Base-by-base conservation (phyloP, 805 yeast genomes). In the Scheffersomyces ergatensis region DNA sequence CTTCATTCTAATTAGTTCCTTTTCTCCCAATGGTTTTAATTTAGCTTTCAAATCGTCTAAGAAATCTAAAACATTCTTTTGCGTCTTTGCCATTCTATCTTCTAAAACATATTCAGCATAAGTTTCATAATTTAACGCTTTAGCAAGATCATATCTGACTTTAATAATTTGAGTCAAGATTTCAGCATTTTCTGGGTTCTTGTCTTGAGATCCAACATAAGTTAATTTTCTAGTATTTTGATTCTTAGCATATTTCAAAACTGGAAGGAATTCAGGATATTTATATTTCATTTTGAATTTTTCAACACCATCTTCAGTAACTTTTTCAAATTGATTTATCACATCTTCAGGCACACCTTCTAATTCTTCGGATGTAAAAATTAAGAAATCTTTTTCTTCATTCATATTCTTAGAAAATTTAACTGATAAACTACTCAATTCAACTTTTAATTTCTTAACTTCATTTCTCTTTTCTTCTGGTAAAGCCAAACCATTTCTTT, bases 181-280 rank as follows among this genome's bases (percentile, higher is more conserved):
- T 0, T 69, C 76, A 20, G 80, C 83, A 62, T 88, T 88, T 45
- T 74, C 76, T 8, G 82, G 76, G 34, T 74, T 78, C 53, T 85
- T 83, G 57, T 79, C 77, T 58, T 83, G 88, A 58, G 82, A 83
- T 21, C 83, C 89, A 34, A 76, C 53, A 50, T 72, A 83, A 1
- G 89, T 88, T 11, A 60, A 55, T 54, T 77, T 80, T 64, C 96
- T 77, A 2, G 93, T 85, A 16, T 74, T 76, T 33, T 80, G 73
- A 47, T 63, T 64, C 41, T 72, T 69, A 33, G 95, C 90, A 58
- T 80, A 80, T 57, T 85, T 84, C 60, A 85, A 61, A n/a, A 84
- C 83, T 2, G 95, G 95, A 46, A 83, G 67, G 36, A 83, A 60
- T 55, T 87, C 95, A 1, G 95, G 93, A 53, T 84, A 85, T 60